Evolutionary conservation across 306 rosid genomes (phyloP).

Genomic region (Abrus precatorius): DNA sequence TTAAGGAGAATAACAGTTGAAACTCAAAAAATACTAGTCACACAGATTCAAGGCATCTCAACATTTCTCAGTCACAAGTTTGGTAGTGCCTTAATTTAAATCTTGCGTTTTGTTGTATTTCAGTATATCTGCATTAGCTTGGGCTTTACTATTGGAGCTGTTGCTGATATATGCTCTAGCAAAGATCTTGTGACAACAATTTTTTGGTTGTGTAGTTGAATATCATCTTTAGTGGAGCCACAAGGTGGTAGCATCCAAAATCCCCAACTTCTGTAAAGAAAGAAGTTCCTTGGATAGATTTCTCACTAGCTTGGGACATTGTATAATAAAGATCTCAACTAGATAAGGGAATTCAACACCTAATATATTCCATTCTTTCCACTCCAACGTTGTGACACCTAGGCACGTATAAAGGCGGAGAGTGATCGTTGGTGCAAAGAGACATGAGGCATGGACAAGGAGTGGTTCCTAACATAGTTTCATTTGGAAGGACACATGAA

Average conservation of each 20-base stretch:
- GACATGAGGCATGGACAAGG: too few species aligned
- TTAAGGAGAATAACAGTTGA: too few species aligned
- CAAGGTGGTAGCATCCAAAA: conserved; percentile 41
- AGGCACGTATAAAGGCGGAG: too few species aligned
- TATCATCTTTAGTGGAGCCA: conserved; percentile 28
- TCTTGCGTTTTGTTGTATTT: conserved; percentile 38
- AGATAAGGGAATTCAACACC: conserved; percentile 43
- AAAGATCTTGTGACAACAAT: conserved; percentile 63
- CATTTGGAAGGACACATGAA: too few species aligned
- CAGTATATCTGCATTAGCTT: conserved; percentile 94
- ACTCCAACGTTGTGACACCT: conserved; percentile 12
- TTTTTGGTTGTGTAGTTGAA: conserved; percentile 17
- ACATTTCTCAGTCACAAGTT: not conserved
- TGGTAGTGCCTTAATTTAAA: not conserved
- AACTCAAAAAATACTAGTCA: too few species aligned
- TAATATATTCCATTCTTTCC: conserved; percentile 41
- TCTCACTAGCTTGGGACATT: conserved; percentile 41
- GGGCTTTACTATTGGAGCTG: conserved; percentile 86
- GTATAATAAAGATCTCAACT: conserved; percentile 30
- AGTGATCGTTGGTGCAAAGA: too few species aligned
- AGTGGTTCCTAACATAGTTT: too few species aligned
- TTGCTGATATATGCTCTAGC: conserved; percentile 73
- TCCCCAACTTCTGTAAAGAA: conserved; percentile 45
- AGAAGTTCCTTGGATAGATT: conserved; percentile 42
- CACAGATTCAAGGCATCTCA: too few species aligned